Evolutionary conservation across 2,329 filamentous ascomycete genomes (phyloP), one percentile per base, ranked within the genome.

Genomic region (Xylariaceae sp.): DNA sequence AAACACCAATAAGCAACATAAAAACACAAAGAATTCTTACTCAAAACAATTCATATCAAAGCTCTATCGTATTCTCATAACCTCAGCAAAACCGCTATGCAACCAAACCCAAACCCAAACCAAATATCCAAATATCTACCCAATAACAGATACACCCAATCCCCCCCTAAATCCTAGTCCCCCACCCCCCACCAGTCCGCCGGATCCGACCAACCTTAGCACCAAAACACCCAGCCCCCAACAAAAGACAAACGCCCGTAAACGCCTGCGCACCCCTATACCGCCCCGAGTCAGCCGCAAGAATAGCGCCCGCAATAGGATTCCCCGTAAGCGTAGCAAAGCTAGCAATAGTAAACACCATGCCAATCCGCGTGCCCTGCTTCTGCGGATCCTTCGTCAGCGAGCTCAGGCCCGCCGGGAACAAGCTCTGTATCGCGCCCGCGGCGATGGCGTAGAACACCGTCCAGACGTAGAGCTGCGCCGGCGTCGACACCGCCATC

Each of bases 371-470:
- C 2, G 78, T 77, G 1, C 80, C 80, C 16, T 76, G 71, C 66
- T 78, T 80, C 7, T 71, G 64, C 55, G 77, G 67, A 62, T 83
- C 79, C 5, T 71, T 71, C 1, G 78, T 81, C 53, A 84, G 68
- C 40, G 77, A 79, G 47, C 76, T 79, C 40, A 87, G 63, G 0
- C 78, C 80, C 0, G 84, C 82, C 0, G 86, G 85, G 61, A 88
- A 88, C 10, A 89, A 65, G 6, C 78, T 78, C 68, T 88, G 85
- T 44, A 88, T 80, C 0, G 76, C 83, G 0, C 83, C 84, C 0
- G 78, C 81, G 2, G 78, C 78, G 45, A 88, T 73, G 1, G 87
- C 87, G 63, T 86, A 88, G 52, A 85, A 74, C 0, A 76, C 71
- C 0, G 80, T 72, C 76, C 87, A 89, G 1, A 73, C 75, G 62